Evolutionary conservation across 805 yeast genomes (phyloP), one percentile per base, ranked within the genome.

Genomic region (Saccharomycopsis amapae): DNA sequence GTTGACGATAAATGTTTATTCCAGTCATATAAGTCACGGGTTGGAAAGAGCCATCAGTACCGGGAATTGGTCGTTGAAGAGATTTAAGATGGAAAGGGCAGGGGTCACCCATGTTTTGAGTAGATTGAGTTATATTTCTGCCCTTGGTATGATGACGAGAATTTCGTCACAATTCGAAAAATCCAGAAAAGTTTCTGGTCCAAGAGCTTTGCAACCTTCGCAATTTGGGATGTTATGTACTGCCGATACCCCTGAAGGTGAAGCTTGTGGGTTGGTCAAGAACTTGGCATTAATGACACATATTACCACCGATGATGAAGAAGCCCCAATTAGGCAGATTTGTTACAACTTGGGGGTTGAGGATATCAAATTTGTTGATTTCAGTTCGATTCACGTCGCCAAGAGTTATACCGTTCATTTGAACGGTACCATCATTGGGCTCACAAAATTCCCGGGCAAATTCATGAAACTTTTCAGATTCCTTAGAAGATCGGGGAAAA

Each of bases 211-310:
- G 54, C 98, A 93, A 65, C 98, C 98, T 9, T 93, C 98, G 1
- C 98, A 93, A 68, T 93, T 93, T 64, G 98, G 98, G 62, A 93
- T 93, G 97, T 72, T 93, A 50, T 93, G 98, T 72, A 87, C 97
- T 5, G 85, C 97, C 0, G 98, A 93, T 75, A 93, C 98, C 0
- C 98, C 98, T 1, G 98, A 93, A 75, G 98, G 98, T 73, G 98
- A 93, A 66, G 98, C 98, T 0, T 93, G 98, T 78, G 98, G 98
- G 60, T 75, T 93, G 64, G 98, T 93, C 31, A 93, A 93, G 67
- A 93, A 93, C 61, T 71, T 93, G 62, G 98, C 98, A 1, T 72
- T 93, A 39, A 93, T 93, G 98, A 93, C 98, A 9, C 98, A 93
- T 65, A 93, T 93, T 58, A 93, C 98, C 3, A 90, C 98, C 1